These are phyloP conservation scores for Zasmidium cellare DNA, from an alignment of 2,329 filamentous ascomycete species.

Conservation along the genomic window DNA sequence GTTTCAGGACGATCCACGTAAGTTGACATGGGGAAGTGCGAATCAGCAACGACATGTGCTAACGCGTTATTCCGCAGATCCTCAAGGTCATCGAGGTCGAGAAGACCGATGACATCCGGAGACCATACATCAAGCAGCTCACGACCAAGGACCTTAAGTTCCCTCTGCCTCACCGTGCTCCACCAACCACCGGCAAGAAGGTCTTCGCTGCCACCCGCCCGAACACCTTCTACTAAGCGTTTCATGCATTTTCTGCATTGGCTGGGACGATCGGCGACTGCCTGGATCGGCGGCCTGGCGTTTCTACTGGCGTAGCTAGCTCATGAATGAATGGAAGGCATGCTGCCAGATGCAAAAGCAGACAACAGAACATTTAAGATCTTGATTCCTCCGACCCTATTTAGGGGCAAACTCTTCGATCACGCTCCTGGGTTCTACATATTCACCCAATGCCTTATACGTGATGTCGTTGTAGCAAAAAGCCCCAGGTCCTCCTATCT, in stretches of 20 bases:
- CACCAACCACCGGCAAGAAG: slow-evolving; percentile 82
- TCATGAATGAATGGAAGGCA: slow-evolving; percentile 14
- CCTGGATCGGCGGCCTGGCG: slow-evolving; percentile 21
- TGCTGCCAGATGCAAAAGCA: slow-evolving; percentile 6
- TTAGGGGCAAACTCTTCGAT: slow-evolving; percentile 48
- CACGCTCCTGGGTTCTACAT: slow-evolving; percentile 55
- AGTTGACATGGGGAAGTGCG: slow-evolving; percentile 41
- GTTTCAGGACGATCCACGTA: slow-evolving; percentile 99
- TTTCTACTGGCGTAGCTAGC: slow-evolving; percentile 23
- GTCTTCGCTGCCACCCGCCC: slow-evolving; percentile 91
- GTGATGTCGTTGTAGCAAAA: slow-evolving; percentile 50
- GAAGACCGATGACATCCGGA: slow-evolving; percentile 91
- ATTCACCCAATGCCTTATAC: slow-evolving; percentile 54
- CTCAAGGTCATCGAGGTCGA: slow-evolving; percentile 97
- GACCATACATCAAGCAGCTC: slow-evolving; percentile 99
- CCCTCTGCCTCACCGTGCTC: slow-evolving; percentile 95
- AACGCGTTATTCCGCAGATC: slow-evolving; percentile 60
- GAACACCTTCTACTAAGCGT: slow-evolving; percentile 92
- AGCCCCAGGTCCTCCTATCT: slow-evolving; percentile 52
- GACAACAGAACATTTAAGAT: not conserved
- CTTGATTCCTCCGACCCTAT: not conserved
- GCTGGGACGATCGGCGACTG: slow-evolving; percentile 20
- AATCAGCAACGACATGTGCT: not conserved
- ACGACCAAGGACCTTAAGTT: slow-evolving; percentile 93
- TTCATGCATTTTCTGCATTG: slow-evolving; percentile 29